phyloP scores from a whole-genome alignment of 139 green algal genomes.

The Micromonas pusilla region DNA sequence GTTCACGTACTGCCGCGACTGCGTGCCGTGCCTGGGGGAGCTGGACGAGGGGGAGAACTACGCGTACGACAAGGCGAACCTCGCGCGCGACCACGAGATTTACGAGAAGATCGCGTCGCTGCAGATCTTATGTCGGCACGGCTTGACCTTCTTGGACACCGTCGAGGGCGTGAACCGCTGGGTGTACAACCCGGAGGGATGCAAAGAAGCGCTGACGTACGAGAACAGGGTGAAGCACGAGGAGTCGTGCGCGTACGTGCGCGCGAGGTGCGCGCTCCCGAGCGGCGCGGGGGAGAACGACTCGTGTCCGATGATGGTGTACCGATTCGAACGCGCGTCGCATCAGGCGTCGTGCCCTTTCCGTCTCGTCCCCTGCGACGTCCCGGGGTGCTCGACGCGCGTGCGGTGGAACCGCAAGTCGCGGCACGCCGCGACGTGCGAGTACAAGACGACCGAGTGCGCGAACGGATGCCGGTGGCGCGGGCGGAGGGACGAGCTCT shows the following conservation, averaged over 20 bases:
- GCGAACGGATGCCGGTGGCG: constrained; percentile 5
- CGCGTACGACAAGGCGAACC: too few species aligned
- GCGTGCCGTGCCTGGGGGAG: background rate
- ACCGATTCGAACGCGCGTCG: background rate
- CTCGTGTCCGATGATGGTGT: background rate
- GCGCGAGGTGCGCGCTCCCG: background rate
- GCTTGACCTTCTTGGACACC: background rate
- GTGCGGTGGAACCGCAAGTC: background rate
- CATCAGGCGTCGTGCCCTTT: background rate
- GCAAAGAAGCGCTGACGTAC: background rate
- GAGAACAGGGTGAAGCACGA: background rate
- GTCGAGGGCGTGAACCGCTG: background rate
- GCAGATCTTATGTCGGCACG: background rate
- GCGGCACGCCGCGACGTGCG: background rate
- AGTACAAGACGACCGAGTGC: background rate
- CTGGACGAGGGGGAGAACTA: background rate
- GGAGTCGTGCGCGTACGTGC: background rate
- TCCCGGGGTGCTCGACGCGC: background rate
- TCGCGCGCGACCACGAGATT: background rate
- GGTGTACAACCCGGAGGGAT: constrained; percentile 1
- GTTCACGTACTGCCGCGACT: constrained; percentile 4
- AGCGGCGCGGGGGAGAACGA: background rate
- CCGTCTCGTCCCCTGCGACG: background rate
- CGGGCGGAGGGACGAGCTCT: background rate
- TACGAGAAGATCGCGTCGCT: background rate